Base-by-base conservation (phyloP, 305 asterid genomes). In the Plantago lanceolata region DNA sequence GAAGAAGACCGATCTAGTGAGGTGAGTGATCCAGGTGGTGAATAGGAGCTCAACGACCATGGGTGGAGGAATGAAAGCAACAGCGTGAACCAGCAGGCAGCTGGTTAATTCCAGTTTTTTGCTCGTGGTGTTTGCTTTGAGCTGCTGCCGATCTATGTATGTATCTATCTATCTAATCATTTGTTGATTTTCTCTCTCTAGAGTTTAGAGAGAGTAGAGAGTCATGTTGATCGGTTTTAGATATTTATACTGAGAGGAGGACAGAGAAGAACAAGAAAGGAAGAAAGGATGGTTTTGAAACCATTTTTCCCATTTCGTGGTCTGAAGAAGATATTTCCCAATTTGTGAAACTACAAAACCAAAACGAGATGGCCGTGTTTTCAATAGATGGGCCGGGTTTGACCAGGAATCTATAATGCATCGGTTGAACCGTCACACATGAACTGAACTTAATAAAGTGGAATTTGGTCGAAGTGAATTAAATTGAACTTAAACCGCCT, bases 61-160 rank as follows among this genome's bases (percentile, higher is more conserved):
- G 74, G 77, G 65, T 58, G 84, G 78, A 76, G 67, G 68, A 45
- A 33, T 24, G 71, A 69, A 73, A 61, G 61, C 69, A 71, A 86
- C 82, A 85, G 86, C 91, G 84, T 77, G 68, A 75, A 84, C 81
- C 82, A 75, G 73, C 84, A 55, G 69, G 64, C 75, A 76, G 71
- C 82, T 75, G 93, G 87, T 75, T 79, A 74, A 70, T 65, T 73
- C 69, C 28, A 15, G 12, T 64, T 64, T 52, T 16, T 19, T 45
- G n/a, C 28, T 31, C 56, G 52, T 51, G 35, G 8, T 35, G 43
- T 35, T 35, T 35, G 43, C 72, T 56, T 56, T 71, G 68, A 69
- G 62, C n/a, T n/a, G n/a, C n/a, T 68, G 61, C 54, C 64, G 71
- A 63, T 69, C 61, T 59, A 78, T 74, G 67, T 58, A 71, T 74